phyloP scores from a whole-genome alignment of 179 eudicot genomes.

The Camellia oleifera region DNA sequence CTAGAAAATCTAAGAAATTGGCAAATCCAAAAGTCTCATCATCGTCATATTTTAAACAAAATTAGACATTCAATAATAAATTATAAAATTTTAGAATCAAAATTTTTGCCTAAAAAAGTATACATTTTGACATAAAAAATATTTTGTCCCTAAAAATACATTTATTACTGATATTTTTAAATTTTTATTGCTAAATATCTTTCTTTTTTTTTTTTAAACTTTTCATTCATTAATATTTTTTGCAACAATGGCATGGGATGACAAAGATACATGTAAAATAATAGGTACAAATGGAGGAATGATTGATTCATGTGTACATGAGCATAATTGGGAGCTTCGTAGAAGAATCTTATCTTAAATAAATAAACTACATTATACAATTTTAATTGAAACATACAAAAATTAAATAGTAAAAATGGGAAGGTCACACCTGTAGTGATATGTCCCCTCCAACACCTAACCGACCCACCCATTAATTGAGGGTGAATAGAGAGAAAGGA shows the following conservation, averaged over 20 bases:
- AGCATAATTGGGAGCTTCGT: constrained; percentile 26
- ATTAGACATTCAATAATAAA: no score
- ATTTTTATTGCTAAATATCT: no score
- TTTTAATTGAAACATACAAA: not conserved
- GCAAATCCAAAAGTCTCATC: not conserved
- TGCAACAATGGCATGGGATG: no score
- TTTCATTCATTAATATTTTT: no score
- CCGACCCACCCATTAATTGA: constrained; percentile 29
- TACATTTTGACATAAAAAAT: no score
- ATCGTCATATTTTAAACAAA: no score
- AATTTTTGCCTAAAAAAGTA: no score
- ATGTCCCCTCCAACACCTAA: constrained; percentile 38
- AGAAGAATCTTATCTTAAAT: constrained; percentile 18
- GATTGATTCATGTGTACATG: constrained; percentile 30
- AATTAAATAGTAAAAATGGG: not conserved
- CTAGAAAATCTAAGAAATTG: not conserved
- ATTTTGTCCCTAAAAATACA: no score
- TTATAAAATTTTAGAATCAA: no score
- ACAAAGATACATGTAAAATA: not conserved
- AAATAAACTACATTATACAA: not conserved
- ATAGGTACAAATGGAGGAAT: constrained; percentile 24
- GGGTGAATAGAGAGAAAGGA: not conserved
- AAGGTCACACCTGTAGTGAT: constrained; percentile 19
- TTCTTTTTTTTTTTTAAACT: no score
- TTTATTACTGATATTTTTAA: no score